A percentile compares a stretch with the other conserved stretches of the same genome.
Evolutionary conservation across 768 basidiomycete genomes (phyloP).

Genomic region (Austroboletus festivus): DNA sequence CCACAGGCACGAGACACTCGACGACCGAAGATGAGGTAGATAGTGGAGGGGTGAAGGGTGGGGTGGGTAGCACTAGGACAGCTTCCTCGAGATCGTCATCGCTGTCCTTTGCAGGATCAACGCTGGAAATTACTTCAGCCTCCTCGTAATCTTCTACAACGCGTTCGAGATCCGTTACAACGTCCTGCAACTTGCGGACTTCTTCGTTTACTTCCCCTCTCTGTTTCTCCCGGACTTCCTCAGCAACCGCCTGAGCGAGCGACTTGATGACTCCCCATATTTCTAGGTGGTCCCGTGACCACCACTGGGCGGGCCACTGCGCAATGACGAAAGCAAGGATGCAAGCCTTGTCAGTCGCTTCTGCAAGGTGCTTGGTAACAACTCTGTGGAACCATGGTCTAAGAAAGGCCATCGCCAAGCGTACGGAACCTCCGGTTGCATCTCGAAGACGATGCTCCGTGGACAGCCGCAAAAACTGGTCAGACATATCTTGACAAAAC

Average conservation of each 20-base stretch:
- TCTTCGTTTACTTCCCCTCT: slow-evolving; percentile 43
- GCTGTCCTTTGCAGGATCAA: slow-evolving; percentile 20
- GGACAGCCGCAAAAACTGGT: slow-evolving; percentile 54
- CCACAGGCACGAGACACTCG: slow-evolving; percentile 11
- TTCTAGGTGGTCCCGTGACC: slow-evolving; percentile 63
- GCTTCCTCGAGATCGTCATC: slow-evolving; percentile 8
- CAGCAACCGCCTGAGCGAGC: slow-evolving; percentile 58
- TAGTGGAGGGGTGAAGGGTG: slow-evolving; percentile 20
- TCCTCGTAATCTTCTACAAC: slow-evolving; percentile 41
- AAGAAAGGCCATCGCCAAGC: slow-evolving; percentile 63
- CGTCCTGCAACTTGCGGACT: slow-evolving; percentile 45
- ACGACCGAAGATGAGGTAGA: slow-evolving; percentile 15
- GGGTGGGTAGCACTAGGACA: slow-evolving; percentile 18
- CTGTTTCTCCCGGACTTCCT: slow-evolving; percentile 57
- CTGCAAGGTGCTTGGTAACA: slow-evolving; percentile 39
- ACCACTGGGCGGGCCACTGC: slow-evolving; percentile 67
- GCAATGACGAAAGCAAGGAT: slow-evolving; percentile 50
- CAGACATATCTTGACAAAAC: slow-evolving; percentile 70
- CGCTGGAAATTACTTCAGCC: slow-evolving; percentile 23
- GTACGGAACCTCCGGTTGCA: slow-evolving; percentile 64
- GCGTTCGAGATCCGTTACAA: slow-evolving; percentile 49
- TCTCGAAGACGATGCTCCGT: slow-evolving; percentile 59
- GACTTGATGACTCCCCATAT: slow-evolving; percentile 56
- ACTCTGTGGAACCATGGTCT: slow-evolving; percentile 65
- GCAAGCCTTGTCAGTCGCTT: slow-evolving; percentile 36